Percentiles rank a stretch among this genome's conserved stretches.
Evolutionary conservation across 495 filamentous ascomycete species (phyloP).

Genomic region (Hypoxylon trugodes): DNA sequence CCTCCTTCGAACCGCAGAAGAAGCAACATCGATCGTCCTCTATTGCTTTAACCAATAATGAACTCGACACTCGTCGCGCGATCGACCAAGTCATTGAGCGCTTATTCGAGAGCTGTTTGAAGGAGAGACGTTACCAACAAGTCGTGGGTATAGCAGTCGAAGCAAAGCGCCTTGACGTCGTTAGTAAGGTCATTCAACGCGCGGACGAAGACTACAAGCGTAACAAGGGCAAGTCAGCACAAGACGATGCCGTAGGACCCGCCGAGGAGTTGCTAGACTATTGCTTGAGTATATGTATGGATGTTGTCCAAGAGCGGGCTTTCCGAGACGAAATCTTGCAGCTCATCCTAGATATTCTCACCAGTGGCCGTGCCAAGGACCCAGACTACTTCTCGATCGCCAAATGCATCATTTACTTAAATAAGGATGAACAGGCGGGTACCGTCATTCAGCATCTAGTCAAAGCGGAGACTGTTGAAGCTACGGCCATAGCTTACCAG

Average conservation of each 20-base stretch:
- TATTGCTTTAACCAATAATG: constrained; percentile 54
- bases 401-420: constrained; percentile 96
- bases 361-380: constrained; percentile 59
- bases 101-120: constrained; percentile 90
- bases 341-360: constrained; percentile 86
- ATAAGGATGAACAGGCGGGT: constrained; percentile 92
- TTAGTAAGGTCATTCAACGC: constrained; percentile 84
- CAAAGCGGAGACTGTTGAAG: constrained; percentile 75
- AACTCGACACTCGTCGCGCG: constrained; percentile 65
- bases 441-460: constrained; percentile 84
- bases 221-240: constrained; percentile 58
- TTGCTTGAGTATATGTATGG: constrained; percentile 94
- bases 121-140: constrained; percentile 87
- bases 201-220: constrained; percentile 82
- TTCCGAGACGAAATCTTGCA: constrained; percentile 82
- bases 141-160: constrained; percentile 99
- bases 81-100: constrained; percentile 84
- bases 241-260: constrained; percentile 61
- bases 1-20: constrained; percentile 66
- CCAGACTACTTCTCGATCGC: constrained; percentile 99
- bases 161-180: constrained; percentile 88
- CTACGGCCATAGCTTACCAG: constrained; percentile 90
- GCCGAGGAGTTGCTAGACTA: constrained; percentile 98
- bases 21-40: constrained; percentile 60
- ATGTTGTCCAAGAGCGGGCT: constrained; percentile 91